These are phyloP conservation scores for Geotrichum aggregatum DNA, from an alignment of 1,139 yeast species.

Conservation along the genomic window DNA sequence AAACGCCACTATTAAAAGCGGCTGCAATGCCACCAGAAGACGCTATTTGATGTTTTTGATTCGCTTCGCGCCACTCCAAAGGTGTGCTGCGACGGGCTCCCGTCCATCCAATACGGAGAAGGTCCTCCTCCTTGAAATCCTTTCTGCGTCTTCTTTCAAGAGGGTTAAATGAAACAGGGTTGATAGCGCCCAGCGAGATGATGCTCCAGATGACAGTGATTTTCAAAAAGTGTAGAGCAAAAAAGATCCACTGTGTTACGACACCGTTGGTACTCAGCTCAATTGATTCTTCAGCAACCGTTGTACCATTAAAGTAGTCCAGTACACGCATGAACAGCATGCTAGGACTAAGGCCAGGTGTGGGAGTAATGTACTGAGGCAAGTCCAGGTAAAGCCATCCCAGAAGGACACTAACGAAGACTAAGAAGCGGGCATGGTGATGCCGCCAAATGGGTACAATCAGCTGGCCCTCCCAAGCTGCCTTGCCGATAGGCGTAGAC, in stretches of 20 bases:
- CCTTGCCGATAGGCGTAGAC: constrained; percentile 45
- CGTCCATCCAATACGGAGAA: constrained; percentile 82
- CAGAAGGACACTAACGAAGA: constrained; percentile 47
- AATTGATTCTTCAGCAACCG: constrained; percentile 21
- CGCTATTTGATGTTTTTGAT: constrained; percentile 47
- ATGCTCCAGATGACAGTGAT: constrained; percentile 52
- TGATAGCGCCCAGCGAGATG: constrained; percentile 66
- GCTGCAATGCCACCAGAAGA: constrained; percentile 72
- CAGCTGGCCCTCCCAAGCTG: constrained; percentile 87
- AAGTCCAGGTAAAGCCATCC: constrained; percentile 88
- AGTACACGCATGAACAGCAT: constrained; percentile 47
- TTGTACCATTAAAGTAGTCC: constrained; percentile 30
- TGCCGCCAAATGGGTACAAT: constrained; percentile 75
- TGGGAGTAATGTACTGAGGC: constrained; percentile 83
- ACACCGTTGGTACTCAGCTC: constrained; percentile 39
- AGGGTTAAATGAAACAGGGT: constrained; percentile 62
- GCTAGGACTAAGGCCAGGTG: constrained; percentile 87
- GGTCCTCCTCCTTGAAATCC: constrained; percentile 48
- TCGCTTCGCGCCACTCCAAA: constrained; percentile 67
- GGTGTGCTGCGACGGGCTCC: constrained; percentile 72
- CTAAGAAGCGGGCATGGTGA: constrained; percentile 48
- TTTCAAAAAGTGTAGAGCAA: constrained; percentile 66
- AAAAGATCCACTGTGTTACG: constrained; percentile 63
- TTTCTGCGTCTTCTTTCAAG: constrained; percentile 30
- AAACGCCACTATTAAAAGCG: constrained; percentile 72